Evolutionary conservation across 129 eudicot species (phyloP), one percentile per base, ranked within the genome.

Genomic region (Ambrosia artemisiifolia): DNA sequence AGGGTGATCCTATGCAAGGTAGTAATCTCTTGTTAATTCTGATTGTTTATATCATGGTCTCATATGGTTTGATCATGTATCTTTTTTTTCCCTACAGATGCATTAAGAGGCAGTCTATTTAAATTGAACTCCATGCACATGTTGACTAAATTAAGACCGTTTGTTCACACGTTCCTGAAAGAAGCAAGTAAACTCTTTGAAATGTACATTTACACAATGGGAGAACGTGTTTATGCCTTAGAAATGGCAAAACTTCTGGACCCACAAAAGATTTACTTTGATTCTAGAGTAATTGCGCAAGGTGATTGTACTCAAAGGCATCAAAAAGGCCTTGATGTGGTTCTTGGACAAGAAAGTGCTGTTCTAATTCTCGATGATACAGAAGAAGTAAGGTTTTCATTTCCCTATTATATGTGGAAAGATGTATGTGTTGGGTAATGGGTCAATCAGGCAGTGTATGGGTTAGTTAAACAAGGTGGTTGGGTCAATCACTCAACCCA

Each of bases 151-250:
- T 79, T 86, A 70, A 88, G 96, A 82, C 96, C 96, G 4, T 86
- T 75, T 72, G 91, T 91, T 30, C 91, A 76, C 64, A 86, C 79
- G 1, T 91, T 88, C 74, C 51, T 91, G 63, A 75, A 86, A 78
- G 93, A 91, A 83, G 96, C 93, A 38, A 82, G 78, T 70, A 79
- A 83, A 43, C 71, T 88, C 77, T 88, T 91, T 60, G 97, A 91
- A 65, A 86, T 91, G 96, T 84, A 82, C 71, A 91, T 91, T 56
- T 91, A 91, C 78, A 91, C 97, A 4, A 86, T 86, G 97, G 97
- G 96, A 35, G 91, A 88, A 60, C 83, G 89, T 48, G 67, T 77
- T 8, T 91, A 91, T 78, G 97, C 97, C 5, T 5, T 78, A 36
- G 77, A 86, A 82, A 86, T 91, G 97, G 93, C 88, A 20, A 80